Base-by-base conservation (phyloP, 108 stramenopile species). In the Nannochloropsis salina region DNA sequence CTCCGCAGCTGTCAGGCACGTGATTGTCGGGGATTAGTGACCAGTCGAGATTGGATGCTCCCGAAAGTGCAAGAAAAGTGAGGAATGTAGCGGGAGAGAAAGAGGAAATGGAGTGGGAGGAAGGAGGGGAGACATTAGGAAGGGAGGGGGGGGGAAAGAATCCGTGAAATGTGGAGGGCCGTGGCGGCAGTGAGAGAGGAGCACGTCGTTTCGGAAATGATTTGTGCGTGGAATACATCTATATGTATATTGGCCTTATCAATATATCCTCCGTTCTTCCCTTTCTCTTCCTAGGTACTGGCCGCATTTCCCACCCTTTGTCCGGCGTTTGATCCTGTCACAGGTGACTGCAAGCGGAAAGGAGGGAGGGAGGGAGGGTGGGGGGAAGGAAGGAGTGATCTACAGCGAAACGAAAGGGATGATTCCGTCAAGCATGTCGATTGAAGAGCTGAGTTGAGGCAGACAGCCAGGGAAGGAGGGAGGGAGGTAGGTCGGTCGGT, bases 1-100 rank as follows among this genome's bases (percentile, higher is more conserved):
- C 47, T 51, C 47, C 47, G 31, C 47, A 51, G 47, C 47, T 51
- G 47, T 15, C 47, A 51, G 47, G 47, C 47, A 0, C 10, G 15
- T 10, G 47, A 15, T 12, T 51, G 47, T 51, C 47, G 47, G 15
- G 47, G 47, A 10, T 12, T 15, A 15, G 47, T 51, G 12, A 51
- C 47, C 47, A 51, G 47, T 15, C 47, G 47, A 51, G 47, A 51
- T 51, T 51, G 47, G 47, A 51, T 51, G 47, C 47, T 51, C 47
- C 47, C 47, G 12, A 15, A 51, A 10, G 47, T 51, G 47, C 47
- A 51, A 51, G 47, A 51, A 15, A 51, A 51, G 47, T 51, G 15
- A 51, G 47, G 47, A 51, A 31, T 31, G 31, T 1, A 31, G 31
- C 31, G 47, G 47, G 15, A 51, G 15, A 51, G 47, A 51, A 1